Base-by-base conservation (phyloP, 148 eudicot species). In the Fagopyrum esculentum region DNA sequence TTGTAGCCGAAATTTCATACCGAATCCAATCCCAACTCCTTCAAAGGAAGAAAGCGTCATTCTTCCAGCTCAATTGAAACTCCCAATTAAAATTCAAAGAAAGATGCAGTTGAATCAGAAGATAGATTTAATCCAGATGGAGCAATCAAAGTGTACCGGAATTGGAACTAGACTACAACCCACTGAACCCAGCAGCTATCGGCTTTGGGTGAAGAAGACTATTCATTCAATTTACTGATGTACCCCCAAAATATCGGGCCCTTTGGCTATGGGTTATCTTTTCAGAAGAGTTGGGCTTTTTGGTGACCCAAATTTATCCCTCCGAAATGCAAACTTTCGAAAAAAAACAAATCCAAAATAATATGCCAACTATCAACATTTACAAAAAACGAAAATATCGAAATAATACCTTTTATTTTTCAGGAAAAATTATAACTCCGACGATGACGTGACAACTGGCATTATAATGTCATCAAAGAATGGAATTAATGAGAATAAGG, bases 41-140 rank as follows among this genome's bases (percentile, higher is more conserved):
- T 85, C 76, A 77, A 89, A 89, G 76, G 78, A 84, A n/a, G 89
- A 78, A 40, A 89, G 89, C 82, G 80, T 85, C 93, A 89, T 89
- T 73, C 48, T 50, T 35, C 57, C 8, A 11, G 70, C 8, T 40
- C 13, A 13, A 16, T 64, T 5, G 7, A 12, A 35, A 15, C 70
- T 40, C 70, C 17, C 9, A 64, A 35, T 64, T 64, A 64, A n/a
- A 64, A 64, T 35, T 13, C 40, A 30, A 40, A 15, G 46, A 64
- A 45, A n/a, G 68, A 35, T 3, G 12, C 6, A 13, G 3, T 64
- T 64, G 46, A 64, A 12, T 12, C 69, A 10, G 69, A 61, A 61
- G 44, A 29, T 3, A 57, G 35, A 61, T 1, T 29, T 17, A 64
- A 64, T 40, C 29, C 46, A 40, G 19, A 17, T 13, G n/a, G 13